phyloP scores from a whole-genome alignment of 176 grass and related monocot species.

The Aegilops longissima region DNA sequence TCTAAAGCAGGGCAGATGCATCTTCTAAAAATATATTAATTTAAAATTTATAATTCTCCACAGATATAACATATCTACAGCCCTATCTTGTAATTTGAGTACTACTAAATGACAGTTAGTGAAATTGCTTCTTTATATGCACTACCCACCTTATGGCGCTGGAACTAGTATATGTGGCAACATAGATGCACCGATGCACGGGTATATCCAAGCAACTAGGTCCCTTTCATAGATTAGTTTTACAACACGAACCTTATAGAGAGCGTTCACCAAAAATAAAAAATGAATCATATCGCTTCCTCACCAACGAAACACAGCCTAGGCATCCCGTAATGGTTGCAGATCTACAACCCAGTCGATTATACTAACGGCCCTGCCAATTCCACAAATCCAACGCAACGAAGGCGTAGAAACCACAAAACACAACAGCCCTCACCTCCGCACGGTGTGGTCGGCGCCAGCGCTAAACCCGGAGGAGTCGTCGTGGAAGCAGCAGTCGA shows the following conservation, averaged over 20 bases:
- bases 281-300: background rate
- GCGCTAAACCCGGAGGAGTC: conserved; percentile 91
- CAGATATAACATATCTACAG: background rate
- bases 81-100: background rate
- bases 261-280: background rate
- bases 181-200: too few relatives aligned
- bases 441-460: conserved; percentile 68
- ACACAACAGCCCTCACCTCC: conserved; percentile 45
- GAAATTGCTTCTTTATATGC: background rate
- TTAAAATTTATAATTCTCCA: background rate
- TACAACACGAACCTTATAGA: background rate
- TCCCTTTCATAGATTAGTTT: too few relatives aligned
- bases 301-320: background rate
- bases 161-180: background rate
- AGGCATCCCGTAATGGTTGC: background rate
- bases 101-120: background rate
- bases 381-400: background rate
- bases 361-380: background rate
- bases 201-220: too few relatives aligned
- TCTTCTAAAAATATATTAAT: background rate
- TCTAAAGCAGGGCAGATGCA: background rate
- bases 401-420: background rate
- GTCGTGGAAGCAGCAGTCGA: conserved; percentile 99
- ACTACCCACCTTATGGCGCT: background rate
- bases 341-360: background rate